A percentile compares a stretch with the other conserved stretches of the same genome.
Evolutionary conservation across 148 eudicot species (phyloP).

Genomic region (Chenopodium berlandieri): DNA sequence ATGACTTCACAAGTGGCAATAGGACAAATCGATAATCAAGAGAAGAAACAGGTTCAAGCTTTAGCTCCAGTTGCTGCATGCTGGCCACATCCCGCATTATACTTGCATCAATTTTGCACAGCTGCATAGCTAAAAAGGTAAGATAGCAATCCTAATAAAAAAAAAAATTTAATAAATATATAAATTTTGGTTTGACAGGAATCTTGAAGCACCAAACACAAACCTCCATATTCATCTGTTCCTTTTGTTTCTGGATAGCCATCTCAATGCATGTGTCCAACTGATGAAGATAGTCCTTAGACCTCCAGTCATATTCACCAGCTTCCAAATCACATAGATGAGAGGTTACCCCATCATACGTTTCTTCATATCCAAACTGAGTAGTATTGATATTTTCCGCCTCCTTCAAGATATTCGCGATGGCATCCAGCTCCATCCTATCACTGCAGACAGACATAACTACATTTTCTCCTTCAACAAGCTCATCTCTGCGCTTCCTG

Average conservation of each 20-base stretch:
- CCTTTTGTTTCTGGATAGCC: slow-evolving; percentile 74
- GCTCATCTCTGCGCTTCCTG: slow-evolving; percentile 67
- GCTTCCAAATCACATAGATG: slow-evolving; percentile 70
- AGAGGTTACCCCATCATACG: slow-evolving; percentile 50
- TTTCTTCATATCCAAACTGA: slow-evolving; percentile 71
- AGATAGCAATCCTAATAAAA: slow-evolving; percentile 26
- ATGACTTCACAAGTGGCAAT: slow-evolving; percentile 74
- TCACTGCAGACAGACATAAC: slow-evolving; percentile 33
- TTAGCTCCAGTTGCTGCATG: slow-evolving; percentile 76
- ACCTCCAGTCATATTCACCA: slow-evolving; percentile 77
- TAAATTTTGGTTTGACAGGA: not conserved
- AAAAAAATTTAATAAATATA: no score
- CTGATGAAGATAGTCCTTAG: slow-evolving; percentile 63
- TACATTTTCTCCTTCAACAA: slow-evolving; percentile 53
- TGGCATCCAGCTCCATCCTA: slow-evolving; percentile 72
- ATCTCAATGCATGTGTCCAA: slow-evolving; percentile 65
- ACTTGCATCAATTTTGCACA: slow-evolving; percentile 80
- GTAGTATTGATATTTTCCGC: slow-evolving; percentile 57
- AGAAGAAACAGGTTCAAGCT: slow-evolving; percentile 58
- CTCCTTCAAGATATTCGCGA: slow-evolving; percentile 68
- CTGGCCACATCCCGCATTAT: slow-evolving; percentile 56
- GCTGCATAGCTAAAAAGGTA: slow-evolving; percentile 56
- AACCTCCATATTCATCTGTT: slow-evolving; percentile 71
- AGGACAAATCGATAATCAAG: slow-evolving; percentile 65
- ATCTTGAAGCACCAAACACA: slow-evolving; percentile 29